Conservation (phyloP, 805 yeast genomes). For the Saccharomycopsis fermentans region DNA sequence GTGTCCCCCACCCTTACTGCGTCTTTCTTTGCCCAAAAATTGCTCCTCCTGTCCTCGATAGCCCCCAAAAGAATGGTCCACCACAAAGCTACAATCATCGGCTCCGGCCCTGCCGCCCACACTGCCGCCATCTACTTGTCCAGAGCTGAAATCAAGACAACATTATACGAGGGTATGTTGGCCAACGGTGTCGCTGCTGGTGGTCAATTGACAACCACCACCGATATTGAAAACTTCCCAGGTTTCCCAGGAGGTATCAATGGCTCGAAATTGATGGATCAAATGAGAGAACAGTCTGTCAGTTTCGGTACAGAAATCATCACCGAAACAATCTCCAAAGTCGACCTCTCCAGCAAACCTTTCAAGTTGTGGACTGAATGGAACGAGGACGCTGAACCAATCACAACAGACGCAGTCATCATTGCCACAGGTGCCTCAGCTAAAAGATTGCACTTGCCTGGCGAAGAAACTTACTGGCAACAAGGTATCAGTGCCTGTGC, state of each 20-base stretch:
- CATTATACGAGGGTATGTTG: constrained; percentile 84
- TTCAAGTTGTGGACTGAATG: constrained; percentile 96
- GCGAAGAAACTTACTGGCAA: constrained; percentile 98
- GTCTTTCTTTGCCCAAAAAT: neutral
- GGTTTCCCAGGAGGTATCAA: constrained; percentile 93
- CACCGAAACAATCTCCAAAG: constrained; percentile 91
- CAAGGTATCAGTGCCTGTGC: constrained; percentile 99
- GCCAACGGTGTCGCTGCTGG: constrained; percentile 99
- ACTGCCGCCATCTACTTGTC: constrained; percentile 97
- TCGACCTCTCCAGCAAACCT: constrained; percentile 79
- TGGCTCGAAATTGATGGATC: constrained; percentile 85
- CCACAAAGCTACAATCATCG: constrained; percentile 77
- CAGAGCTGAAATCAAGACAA: constrained; percentile 92
- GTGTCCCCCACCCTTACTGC: neutral
- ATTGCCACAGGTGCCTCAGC: constrained; percentile 99
- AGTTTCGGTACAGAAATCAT: constrained; percentile 89
- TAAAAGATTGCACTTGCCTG: constrained; percentile 85
- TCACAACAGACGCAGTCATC: constrained; percentile 85
- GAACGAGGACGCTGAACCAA: constrained; percentile 75
- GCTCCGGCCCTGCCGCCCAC: constrained; percentile 99
- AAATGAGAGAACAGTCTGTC: constrained; percentile 80
- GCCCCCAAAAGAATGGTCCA: constrained; percentile 54
- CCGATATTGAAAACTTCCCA: constrained; percentile 97
- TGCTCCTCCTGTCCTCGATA: neutral
- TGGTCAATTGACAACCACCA: constrained; percentile 97